phyloP scores from a whole-genome alignment of 1,284 basidiomycete species.

The Ganoderma meredithae region DNA sequence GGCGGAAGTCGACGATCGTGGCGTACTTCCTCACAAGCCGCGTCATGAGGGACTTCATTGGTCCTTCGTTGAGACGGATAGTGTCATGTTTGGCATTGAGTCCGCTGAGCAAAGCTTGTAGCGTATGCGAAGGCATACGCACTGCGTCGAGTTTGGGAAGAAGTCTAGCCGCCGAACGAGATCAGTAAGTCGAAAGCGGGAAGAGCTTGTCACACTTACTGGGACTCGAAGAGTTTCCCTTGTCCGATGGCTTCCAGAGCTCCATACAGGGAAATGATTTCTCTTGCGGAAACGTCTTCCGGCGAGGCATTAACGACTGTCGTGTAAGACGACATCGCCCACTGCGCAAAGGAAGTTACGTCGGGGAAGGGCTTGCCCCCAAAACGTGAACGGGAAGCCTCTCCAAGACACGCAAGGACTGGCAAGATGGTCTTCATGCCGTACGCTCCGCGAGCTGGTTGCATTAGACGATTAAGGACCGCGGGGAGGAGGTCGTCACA shows the following conservation, averaged over 20 bases:
- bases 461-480: not conserved
- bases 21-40: not conserved
- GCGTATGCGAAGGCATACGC: not conserved
- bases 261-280: not conserved
- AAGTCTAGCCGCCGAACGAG: not conserved
- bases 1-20: not conserved
- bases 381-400: not conserved
- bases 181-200: not conserved
- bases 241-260: not conserved
- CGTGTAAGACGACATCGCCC: not conserved
- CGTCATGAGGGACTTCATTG: not conserved
- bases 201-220: not conserved
- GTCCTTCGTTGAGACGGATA: not conserved
- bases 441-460: not conserved
- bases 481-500: conserved; percentile 11
- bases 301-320: not conserved
- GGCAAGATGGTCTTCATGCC: not conserved
- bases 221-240: not conserved
- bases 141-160: not conserved
- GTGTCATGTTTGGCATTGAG: not conserved
- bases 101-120: not conserved
- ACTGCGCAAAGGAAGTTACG: not conserved
- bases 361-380: not conserved
- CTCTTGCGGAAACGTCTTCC: not conserved
- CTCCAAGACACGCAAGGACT: not conserved